Evolutionary conservation across 78 protist species (phyloP).

Genomic region (Dictyostelium capitatum): DNA sequence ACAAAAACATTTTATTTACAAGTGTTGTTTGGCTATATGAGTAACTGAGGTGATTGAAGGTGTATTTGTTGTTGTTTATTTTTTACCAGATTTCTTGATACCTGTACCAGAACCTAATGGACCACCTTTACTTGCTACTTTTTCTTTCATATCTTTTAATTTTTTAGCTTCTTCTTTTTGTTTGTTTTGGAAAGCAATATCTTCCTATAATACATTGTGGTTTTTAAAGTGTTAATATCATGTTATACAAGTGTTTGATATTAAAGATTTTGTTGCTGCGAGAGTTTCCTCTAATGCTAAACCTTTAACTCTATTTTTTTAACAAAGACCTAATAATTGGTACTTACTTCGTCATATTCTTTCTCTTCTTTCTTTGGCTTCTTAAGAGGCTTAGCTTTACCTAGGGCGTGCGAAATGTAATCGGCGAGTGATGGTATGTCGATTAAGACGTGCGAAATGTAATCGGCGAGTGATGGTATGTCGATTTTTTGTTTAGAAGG

Average conservation of each 20-base stretch:
- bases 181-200: conserved; percentile 77
- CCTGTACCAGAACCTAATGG: conserved; percentile 65
- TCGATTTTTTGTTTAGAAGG: neutral
- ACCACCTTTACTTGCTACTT: conserved; percentile 71
- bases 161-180: conserved; percentile 69
- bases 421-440: too few relatives aligned
- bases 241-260: neutral
- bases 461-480: too few relatives aligned
- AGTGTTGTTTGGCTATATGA: neutral
- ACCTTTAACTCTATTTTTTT: too few relatives aligned
- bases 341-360: conserved; percentile 79
- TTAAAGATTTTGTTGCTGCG: neutral
- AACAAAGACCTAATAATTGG: neutral
- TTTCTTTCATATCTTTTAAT: conserved; percentile 74
- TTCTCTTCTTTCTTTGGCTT: conserved; percentile 81
- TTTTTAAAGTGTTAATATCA: too few relatives aligned
- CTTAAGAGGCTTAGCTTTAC: conserved; percentile 82
- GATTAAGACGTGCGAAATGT: too few relatives aligned
- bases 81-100: conserved; percentile 81
- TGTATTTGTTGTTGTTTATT: conserved; percentile 7
- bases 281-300: too few relatives aligned
- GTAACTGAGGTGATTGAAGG: neutral
- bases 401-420: too few relatives aligned
- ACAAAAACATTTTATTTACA: neutral
- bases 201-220: conserved; percentile 25